Evolutionary conservation across 176 grass and related monocot species (phyloP), one percentile per base, ranked within the genome.

Genomic region (Eleusine coracana): DNA sequence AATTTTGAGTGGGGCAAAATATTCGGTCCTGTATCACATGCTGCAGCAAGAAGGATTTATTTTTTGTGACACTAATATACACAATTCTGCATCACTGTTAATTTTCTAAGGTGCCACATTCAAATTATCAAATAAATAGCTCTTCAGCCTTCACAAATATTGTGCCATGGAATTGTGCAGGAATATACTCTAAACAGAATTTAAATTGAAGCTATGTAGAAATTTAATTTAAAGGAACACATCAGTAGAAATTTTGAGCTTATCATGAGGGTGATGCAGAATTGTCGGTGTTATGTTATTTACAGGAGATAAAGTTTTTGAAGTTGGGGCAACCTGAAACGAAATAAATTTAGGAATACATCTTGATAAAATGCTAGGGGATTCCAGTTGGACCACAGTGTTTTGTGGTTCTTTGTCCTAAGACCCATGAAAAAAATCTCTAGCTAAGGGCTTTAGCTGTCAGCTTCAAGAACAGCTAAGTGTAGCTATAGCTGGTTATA

Each of bases 61-160:
- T 13, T 28, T 59, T 42, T 36, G 59, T 73, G 10, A 15, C 55
- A 68, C 25, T 66, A 77, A 82, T 12, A 21, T 78, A 37, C 3
- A 29, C 14, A 71, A 39, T 63, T 52, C 17, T 76, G 54, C 39
- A 12, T 15, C 13, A 71, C 36, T 21, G 8, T 39, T 85, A 37
- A 55, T 86, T 80, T 73, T 25, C 21, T 17, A 17, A 55, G 31
- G 31, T 1, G 36, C 36, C 63, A 41, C 31, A 50, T 34, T 15
- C 14, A 5, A 42, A 65, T 66, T 42, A 60, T 68, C 15, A 28
- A 81, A 41, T 18, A 77, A 52, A 2, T 52, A 10, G 31, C 61
- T 45, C 17, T 66, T 77, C 48, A 73, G 27, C 16, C 63, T 55
- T 86, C 31, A 31, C 39, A 55, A 73, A 56, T 54, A 5, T 59